Base-by-base conservation (phyloP, 176 grass and related monocot genomes). In the Luzula sylvatica region DNA sequence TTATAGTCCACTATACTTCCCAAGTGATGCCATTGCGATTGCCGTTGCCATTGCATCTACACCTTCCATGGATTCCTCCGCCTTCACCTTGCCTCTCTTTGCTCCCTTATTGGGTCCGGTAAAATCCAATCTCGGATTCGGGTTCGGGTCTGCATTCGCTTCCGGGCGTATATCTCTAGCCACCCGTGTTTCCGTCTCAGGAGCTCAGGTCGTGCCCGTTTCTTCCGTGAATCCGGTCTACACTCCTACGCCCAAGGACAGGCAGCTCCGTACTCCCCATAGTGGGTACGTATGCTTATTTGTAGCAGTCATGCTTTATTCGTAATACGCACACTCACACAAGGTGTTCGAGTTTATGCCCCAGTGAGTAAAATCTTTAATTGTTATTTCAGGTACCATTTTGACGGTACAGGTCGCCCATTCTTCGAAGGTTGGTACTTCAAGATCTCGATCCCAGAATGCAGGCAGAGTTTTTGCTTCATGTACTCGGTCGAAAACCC, bases 341-440 rank as follows among this genome's bases (percentile, higher is more conserved):
- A 5, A 38, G 28, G 20, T 46, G 19, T 23, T 42, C 35, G 46
- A 50, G 14, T 13, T 8, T 53, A 3, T 26, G 11, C 3, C 50
- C 13, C 13, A 15, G 42, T 68, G 35, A 15, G 4, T 29, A 38
- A 45, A 48, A 50, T 57, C 3, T 16, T 45, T 5, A 11, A 0
- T n/a, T 23, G 9, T 64, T 59, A 67, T 74, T 4, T 7, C 74
- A 96, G 90, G 58, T 96, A 89, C 24, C 90, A 96, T 53, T 96
- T 76, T 66, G 84, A 96, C 7, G 67, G 90, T 23, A 89, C 90
- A 0, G 22, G 74, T 11, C 46, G 84, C 6, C 39, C 59, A 1
- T 96, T 96, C 62, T 96, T 96, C 15, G 90, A 96, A 53, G 84
- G 84, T 40, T 89, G 90, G 90, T 96, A 96, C 63, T 96, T 96